Percentiles rank a stretch among this genome's conserved stretches.
phyloP scores from a whole-genome alignment of 202 grass and related monocot genomes.

The Tripidium arundinaceum region DNA sequence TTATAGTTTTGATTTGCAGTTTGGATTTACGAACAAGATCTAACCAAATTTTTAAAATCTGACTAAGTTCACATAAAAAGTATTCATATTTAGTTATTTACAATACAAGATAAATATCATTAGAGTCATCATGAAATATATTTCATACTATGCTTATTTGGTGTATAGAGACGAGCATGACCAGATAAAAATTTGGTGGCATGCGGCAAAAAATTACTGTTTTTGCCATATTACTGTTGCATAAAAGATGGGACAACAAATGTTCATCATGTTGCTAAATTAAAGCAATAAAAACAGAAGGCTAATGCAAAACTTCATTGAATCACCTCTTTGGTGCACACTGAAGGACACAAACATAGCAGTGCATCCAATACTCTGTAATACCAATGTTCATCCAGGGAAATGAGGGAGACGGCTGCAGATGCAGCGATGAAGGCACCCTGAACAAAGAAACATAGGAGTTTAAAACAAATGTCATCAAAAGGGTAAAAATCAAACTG shows the following conservation, averaged over 20 bases:
- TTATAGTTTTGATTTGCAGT: neutral
- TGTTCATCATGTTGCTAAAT: too few species aligned
- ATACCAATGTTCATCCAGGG: constrained; percentile 74
- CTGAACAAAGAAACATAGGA: constrained; percentile 34
- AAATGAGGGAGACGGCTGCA: constrained; percentile 37
- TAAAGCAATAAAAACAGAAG: neutral
- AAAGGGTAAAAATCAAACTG: neutral
- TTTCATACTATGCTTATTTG: neutral
- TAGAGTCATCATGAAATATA: neutral
- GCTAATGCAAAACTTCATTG: neutral
- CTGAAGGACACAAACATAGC: constrained; percentile 43
- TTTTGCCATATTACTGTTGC: neutral
- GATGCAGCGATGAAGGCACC: constrained; percentile 63
- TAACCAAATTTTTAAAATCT: too few species aligned
- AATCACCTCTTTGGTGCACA: constrained; percentile 9
- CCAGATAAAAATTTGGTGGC: neutral
- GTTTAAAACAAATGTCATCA: neutral
- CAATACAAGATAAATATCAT: too few species aligned
- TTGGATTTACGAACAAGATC: neutral
- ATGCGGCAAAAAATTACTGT: neutral
- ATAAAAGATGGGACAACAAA: too few species aligned
- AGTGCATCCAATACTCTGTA: constrained; percentile 66
- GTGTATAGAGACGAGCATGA: neutral
- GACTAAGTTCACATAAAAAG: too few species aligned
- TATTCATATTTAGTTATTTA: neutral